Conservation (phyloP, 2,329 filamentous ascomycete genomes). For the Aspergillus udagawae region DNA sequence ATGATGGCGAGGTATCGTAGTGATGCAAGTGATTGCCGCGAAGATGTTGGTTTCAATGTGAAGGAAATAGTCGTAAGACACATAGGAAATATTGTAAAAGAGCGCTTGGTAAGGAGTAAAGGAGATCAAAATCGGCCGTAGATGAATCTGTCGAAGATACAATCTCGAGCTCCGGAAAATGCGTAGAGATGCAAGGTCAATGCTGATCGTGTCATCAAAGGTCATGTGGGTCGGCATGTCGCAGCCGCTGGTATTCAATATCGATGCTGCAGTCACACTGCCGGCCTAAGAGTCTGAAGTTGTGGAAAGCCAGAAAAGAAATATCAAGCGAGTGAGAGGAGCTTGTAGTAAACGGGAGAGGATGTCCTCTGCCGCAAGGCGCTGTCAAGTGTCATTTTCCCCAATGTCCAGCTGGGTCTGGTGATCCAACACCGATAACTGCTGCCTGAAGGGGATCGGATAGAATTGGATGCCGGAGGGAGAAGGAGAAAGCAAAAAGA, state of each 20-base stretch:
- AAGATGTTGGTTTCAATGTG: constrained; percentile 13
- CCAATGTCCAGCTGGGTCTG: not conserved
- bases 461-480: constrained; percentile 7
- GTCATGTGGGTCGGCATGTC: not conserved
- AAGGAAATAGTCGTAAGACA: constrained; percentile 13
- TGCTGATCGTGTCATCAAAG: not conserved
- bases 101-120: constrained; percentile 12
- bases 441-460: not conserved
- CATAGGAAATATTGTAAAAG: constrained; percentile 19
- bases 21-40: constrained; percentile 2
- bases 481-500: constrained; percentile 14
- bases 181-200: not conserved
- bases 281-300: not conserved
- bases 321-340: constrained; percentile 17
- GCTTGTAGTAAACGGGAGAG: constrained; percentile 1
- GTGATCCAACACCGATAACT: not conserved
- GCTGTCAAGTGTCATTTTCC: not conserved
- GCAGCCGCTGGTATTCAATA: not conserved
- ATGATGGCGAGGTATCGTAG: constrained; percentile 19
- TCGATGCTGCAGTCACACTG: constrained; percentile 7
- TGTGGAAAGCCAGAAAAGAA: constrained; percentile 8
- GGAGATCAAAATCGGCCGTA: constrained; percentile 1
- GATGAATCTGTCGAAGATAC: not conserved
- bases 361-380: not conserved
- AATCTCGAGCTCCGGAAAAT: not conserved